Percentiles rank a stretch among this genome's conserved stretches.
Conservation (phyloP, 2,329 filamentous ascomycete genomes). For the Alternaria ethzedia region DNA sequence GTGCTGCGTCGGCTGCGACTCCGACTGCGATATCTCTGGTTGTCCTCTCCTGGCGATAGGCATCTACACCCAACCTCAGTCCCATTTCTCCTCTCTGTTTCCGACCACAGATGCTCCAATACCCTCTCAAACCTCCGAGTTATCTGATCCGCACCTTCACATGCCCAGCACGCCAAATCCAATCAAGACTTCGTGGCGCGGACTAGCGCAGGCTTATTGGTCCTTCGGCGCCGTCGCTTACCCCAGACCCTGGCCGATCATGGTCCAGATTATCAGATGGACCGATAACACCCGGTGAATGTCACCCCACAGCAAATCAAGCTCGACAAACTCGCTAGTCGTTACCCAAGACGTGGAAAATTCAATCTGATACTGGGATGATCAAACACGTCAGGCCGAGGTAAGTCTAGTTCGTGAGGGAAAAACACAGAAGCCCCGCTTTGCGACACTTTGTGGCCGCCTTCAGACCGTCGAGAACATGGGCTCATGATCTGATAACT, state of each 20-base stretch:
- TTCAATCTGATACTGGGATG: constrained; percentile 1
- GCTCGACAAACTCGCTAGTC: background rate
- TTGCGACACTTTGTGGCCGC: constrained; percentile 5
- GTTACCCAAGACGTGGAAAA: background rate
- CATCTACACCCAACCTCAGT: background rate
- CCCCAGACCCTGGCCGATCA: constrained; percentile 15
- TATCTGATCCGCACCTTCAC: constrained; percentile 8
- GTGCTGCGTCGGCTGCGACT: background rate
- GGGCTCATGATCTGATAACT: constrained; percentile 35
- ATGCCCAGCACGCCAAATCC: constrained; percentile 32
- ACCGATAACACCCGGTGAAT: constrained; percentile 24
- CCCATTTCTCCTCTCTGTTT: background rate
- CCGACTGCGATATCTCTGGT: background rate
- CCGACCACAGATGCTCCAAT: background rate
- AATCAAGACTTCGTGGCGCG: constrained; percentile 24
- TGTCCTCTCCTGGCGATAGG: background rate
- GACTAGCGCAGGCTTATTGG: constrained; percentile 21
- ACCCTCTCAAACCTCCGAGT: background rate
- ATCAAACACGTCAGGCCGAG: background rate
- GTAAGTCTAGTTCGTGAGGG: background rate
- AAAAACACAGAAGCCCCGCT: constrained; percentile 9
- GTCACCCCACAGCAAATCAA: constrained; percentile 20
- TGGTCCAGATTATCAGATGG: constrained; percentile 42
- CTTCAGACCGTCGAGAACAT: background rate
- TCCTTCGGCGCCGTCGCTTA: constrained; percentile 22